These are phyloP conservation scores for Cystobasidium onofrii DNA, from an alignment of 768 basidiomycete genomes.

Conservation along the genomic window DNA sequence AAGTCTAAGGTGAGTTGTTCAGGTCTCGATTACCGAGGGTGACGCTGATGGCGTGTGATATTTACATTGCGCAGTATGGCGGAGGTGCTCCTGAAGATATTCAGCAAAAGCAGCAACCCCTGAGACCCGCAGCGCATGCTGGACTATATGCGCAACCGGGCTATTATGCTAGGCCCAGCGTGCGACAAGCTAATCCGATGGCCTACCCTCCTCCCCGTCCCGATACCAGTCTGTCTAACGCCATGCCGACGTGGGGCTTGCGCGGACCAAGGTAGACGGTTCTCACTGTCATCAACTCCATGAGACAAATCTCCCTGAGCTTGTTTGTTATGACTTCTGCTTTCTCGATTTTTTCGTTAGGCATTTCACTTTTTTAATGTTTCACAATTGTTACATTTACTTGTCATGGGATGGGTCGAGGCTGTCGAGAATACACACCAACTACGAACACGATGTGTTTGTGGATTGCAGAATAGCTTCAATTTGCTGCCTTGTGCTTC, in stretches of 20 bases:
- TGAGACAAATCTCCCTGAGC: too few species aligned
- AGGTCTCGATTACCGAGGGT: background rate
- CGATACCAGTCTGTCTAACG: background rate
- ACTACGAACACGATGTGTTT: too few species aligned
- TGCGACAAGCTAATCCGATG: background rate
- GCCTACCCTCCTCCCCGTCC: conserved; percentile 3
- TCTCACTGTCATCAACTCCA: too few species aligned
- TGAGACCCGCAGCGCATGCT: background rate
- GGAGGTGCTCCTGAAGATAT: conserved; percentile 3
- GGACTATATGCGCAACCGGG: background rate
- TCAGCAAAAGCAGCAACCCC: background rate
- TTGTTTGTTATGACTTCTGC: too few species aligned
- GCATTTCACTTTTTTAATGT: too few species aligned
- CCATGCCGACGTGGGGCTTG: conserved; percentile 3
- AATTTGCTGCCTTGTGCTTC: too few species aligned
- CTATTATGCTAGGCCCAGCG: background rate
- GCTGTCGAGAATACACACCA: too few species aligned
- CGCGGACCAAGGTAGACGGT: background rate
- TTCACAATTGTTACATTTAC: too few species aligned
- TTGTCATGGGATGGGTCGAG: too few species aligned
- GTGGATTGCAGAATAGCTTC: too few species aligned
- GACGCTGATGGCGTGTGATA: background rate
- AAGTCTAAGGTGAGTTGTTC: conserved; percentile 24
- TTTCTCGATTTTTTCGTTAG: too few species aligned
- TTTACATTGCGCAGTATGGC: background rate